phyloP scores from a whole-genome alignment of 371 early-diverging fungal species.

The Apophysomyces variabilis region DNA sequence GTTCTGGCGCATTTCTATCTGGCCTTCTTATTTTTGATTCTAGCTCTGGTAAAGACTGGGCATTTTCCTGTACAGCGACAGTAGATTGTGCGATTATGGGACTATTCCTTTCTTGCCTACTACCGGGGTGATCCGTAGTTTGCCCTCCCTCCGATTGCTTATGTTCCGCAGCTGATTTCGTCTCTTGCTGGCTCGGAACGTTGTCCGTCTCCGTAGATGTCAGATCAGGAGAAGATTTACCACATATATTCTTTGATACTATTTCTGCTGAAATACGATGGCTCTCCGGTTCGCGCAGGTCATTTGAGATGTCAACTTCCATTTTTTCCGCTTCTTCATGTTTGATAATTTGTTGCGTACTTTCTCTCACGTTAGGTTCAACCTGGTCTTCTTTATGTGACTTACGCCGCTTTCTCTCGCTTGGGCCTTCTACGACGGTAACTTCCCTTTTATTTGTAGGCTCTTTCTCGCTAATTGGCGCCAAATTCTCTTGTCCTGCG shows the following conservation, averaged over 20 bases:
- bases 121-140: background rate
- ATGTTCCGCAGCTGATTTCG: background rate
- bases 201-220: background rate
- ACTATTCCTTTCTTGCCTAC: background rate
- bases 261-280: background rate
- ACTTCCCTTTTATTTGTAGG: constrained; percentile 18
- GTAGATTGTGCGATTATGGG: background rate
- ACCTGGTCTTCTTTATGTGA: constrained; percentile 20
- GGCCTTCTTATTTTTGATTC: background rate
- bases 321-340: background rate
- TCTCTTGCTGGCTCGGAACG: background rate
- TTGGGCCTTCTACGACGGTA: constrained; percentile 6
- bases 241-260: background rate
- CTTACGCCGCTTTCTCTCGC: constrained; percentile 25
- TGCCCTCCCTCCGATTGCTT: background rate
- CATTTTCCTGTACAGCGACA: background rate
- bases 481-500: constrained; percentile 1
- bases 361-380: background rate
- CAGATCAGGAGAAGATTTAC: background rate
- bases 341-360: background rate
- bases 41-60: background rate
- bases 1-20: background rate
- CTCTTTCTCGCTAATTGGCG: background rate
- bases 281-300: background rate
- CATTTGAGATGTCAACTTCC: background rate